A percentile compares a stretch with the other conserved stretches of the same genome.
These are phyloP conservation scores for Atkinsonella hypoxylon DNA, from an alignment of 2,329 filamentous ascomycete genomes.

Conservation along the genomic window DNA sequence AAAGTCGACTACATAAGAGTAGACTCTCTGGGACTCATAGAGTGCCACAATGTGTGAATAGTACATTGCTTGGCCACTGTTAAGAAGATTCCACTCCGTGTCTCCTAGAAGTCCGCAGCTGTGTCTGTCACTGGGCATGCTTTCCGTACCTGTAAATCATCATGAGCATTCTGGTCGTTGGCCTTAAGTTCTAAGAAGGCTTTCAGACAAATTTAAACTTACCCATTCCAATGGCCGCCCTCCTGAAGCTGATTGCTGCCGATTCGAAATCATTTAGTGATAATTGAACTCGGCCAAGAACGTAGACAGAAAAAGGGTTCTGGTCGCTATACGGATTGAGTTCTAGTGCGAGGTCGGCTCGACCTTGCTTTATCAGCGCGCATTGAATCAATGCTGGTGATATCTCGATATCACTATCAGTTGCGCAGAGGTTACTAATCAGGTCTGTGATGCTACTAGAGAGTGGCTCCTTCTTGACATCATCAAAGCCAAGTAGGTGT, in stretches of 20 bases:
- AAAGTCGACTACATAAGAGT: conserved; percentile 77
- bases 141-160: conserved; percentile 27
- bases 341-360: conserved; percentile 47
- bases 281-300: conserved; percentile 71
- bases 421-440: conserved; percentile 52
- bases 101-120: conserved; percentile 61
- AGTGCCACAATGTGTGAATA: conserved; percentile 76
- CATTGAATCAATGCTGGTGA: conserved; percentile 49
- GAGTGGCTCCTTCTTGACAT: conserved; percentile 36
- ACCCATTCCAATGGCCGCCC: conserved; percentile 74
- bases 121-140: conserved; percentile 37
- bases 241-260: conserved; percentile 68
- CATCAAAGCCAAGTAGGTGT: conserved; percentile 50
- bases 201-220: conserved; percentile 23
- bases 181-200: no score
- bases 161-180: background rate
- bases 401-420: conserved; percentile 54
- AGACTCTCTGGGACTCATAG: conserved; percentile 66
- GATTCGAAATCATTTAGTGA: conserved; percentile 60
- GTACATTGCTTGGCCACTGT: conserved; percentile 69
- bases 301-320: conserved; percentile 59
- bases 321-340: conserved; percentile 43
- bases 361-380: conserved; percentile 45
- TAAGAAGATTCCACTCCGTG: conserved; percentile 56
- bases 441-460: conserved; percentile 53